Evolutionary conservation across 2,329 filamentous ascomycete species (phyloP), one percentile per base, ranked within the genome.

Genomic region (Hirsutella thompsonii): DNA sequence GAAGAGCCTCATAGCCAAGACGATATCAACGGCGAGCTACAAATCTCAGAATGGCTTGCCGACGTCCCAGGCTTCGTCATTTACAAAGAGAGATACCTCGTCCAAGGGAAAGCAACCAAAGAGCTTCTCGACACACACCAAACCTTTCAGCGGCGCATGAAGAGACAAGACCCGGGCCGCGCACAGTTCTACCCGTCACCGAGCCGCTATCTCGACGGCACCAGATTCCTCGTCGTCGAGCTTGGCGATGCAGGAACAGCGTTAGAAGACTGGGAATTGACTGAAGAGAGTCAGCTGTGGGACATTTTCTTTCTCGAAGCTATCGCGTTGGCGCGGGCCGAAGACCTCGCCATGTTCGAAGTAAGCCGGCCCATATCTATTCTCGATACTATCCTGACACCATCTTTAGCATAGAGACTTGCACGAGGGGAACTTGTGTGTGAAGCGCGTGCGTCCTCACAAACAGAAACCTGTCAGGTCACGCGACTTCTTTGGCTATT

Each of bases 11-110:
- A 75, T 43, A 58, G 61, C 2, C 69, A 73, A 44, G 63, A 64
- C 1, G 72, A 75, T 49, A 61, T 81, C 23, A 58, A 68, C 3
- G 74, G 74, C 20, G 77, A 81, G 51, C 61, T 81, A 19, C 64
- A 68, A 38, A 79, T 81, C 36, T 80, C 77, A 2, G 76, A 81
- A 52, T 73, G 70, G 61, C 60, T 81, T 16, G 74, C 76, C 16
- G 75, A 77, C 44, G 71, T 81, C 11, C 76, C 76, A 0, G 77
- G 77, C 0, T 81, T 80, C 45, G 75, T 80, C 26, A 66, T 76
- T 16, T 81, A 80, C 61, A 81, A 81, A 55, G 75, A 79, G 52
- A 65, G 72, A 8, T 78, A 79, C 43, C 58, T 80, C 23, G 71
- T 80, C 1, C 61, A 67, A 48, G 77, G 77, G 0, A 71, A 69